Conservation (phyloP, 768 basidiomycete species). For the Melanogaster broomeanus region DNA sequence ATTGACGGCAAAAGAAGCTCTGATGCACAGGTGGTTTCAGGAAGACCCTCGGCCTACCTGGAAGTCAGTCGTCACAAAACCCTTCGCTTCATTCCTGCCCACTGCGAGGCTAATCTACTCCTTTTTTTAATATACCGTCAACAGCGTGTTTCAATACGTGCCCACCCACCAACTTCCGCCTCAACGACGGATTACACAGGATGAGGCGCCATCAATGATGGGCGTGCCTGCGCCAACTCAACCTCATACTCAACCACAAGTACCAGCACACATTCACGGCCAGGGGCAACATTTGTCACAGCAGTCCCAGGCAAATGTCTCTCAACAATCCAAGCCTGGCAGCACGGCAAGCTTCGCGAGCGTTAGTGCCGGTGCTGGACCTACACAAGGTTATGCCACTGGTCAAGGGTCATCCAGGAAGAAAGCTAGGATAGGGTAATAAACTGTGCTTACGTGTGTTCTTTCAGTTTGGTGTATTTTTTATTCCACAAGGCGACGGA, state of each 20-base stretch:
- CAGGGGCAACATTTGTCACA: slow-evolving; percentile 43
- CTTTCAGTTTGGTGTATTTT: not conserved
- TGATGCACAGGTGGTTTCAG: slow-evolving; percentile 88
- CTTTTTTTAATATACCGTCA: not conserved
- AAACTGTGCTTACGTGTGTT: not conserved
- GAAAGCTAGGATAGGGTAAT: slow-evolving; percentile 57
- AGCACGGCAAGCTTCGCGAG: slow-evolving; percentile 68
- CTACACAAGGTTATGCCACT: slow-evolving; percentile 29
- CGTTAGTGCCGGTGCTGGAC: slow-evolving; percentile 53
- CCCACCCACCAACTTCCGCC: slow-evolving; percentile 74
- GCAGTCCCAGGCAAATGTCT: slow-evolving; percentile 22
- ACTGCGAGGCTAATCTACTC: slow-evolving; percentile 7
- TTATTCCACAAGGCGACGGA: too few species aligned
- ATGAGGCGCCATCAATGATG: slow-evolving; percentile 89
- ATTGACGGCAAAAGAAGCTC: slow-evolving; percentile 78
- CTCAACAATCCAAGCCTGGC: slow-evolving; percentile 47
- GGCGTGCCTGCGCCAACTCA: slow-evolving; percentile 54
- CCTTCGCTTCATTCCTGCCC: not conserved
- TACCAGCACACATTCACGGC: slow-evolving; percentile 47
- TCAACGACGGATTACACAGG: slow-evolving; percentile 85
- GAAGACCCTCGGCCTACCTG: slow-evolving; percentile 85
- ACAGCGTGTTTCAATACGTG: slow-evolving; percentile 74
- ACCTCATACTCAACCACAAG: slow-evolving; percentile 42
- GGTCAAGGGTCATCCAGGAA: slow-evolving; percentile 49
- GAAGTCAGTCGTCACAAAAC: slow-evolving; percentile 58